Base-by-base conservation (phyloP, 1,284 basidiomycete species). In the Cryptococcus depauperatus region DNA sequence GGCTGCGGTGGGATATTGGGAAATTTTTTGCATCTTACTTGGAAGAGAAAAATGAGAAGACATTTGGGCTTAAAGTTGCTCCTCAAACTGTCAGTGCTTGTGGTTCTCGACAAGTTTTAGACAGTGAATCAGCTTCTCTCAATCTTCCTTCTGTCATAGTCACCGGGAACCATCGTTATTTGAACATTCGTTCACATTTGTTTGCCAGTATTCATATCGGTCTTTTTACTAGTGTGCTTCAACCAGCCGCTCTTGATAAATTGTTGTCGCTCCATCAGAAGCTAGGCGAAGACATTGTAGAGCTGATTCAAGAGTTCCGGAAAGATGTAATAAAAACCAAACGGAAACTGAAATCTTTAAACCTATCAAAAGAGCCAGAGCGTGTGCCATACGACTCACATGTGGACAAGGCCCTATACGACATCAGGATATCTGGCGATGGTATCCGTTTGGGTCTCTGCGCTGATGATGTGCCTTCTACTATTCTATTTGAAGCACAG, bases 201-300 rank as follows among this genome's bases (percentile, higher is more conserved):
- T 49, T 50, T 6, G 61, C 59, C 7, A 50, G 56, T 10, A 37
- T 70, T 34, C 51, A 58, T 16, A 40, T 71, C 1, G 68, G 69
- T 7, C 59, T 63, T 34, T 70, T 71, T 35, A 60, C 58, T 1
- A 68, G 68, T 11, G 55, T 65, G 1, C 50, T 70, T 46, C 67
- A 69, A 39, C 69, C 69, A 0, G 61, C 59, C 4, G 55, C 66
- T 0, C 56, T 71, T 2, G 68, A 71, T 43, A 54, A 65, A 18
- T 53, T 69, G 4, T 47, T 71, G 10, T 62, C 61, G 1, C 48
- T 69, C 7, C 64, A 69, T 43, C 62, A 67, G 41, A 54, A 57
- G 11, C 47, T 70, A 1, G 62, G 55, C 1, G 54, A 52, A 18
- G 69, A 70, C 35, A 47, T 64, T 4, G 47, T 48, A 14, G 67